These are phyloP conservation scores for Chrysoporthe austroafricana DNA, from an alignment of 2,329 filamentous ascomycete species.

Conservation along the genomic window DNA sequence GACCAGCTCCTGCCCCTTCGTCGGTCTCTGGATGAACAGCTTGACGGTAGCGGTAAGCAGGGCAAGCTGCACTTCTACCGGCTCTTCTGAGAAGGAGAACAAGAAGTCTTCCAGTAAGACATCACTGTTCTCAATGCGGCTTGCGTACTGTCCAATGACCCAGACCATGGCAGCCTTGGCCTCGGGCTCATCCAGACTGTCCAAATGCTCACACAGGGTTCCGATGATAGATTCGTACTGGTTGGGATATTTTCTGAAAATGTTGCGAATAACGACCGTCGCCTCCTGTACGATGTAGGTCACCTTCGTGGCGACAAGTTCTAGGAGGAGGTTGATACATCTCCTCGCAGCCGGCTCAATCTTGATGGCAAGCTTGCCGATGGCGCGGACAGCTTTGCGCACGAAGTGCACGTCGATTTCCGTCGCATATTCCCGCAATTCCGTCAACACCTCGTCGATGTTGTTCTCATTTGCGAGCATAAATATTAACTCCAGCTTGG, in stretches of 20 bases:
- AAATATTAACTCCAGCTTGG: constrained; percentile 97
- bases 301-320: constrained; percentile 95
- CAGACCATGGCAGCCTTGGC: constrained; percentile 99
- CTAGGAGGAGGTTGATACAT: constrained; percentile 91
- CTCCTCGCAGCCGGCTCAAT: constrained; percentile 90
- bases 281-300: constrained; percentile 99
- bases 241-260: constrained; percentile 98
- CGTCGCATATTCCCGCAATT: constrained; percentile 93
- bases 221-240: constrained; percentile 98
- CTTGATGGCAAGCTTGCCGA: constrained; percentile 97
- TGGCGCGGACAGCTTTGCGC: constrained; percentile 93
- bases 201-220: constrained; percentile 92
- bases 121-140: constrained; percentile 96
- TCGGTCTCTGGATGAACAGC: constrained; percentile 94
- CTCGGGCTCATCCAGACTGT: constrained; percentile 95
- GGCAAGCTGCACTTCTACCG: constrained; percentile 92
- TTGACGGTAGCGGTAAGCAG: constrained; percentile 96
- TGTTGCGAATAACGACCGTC: constrained; percentile 97
- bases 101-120: constrained; percentile 93
- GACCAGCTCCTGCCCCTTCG: constrained; percentile 90
- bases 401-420: constrained; percentile 99
- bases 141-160: constrained; percentile 98
- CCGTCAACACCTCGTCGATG: constrained; percentile 91
- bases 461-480: constrained; percentile 97
- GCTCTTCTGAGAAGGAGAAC: constrained; percentile 90